These are phyloP conservation scores for Oryza meridionalis DNA, from an alignment of 176 grass and related monocot species.

Conservation along the genomic window DNA sequence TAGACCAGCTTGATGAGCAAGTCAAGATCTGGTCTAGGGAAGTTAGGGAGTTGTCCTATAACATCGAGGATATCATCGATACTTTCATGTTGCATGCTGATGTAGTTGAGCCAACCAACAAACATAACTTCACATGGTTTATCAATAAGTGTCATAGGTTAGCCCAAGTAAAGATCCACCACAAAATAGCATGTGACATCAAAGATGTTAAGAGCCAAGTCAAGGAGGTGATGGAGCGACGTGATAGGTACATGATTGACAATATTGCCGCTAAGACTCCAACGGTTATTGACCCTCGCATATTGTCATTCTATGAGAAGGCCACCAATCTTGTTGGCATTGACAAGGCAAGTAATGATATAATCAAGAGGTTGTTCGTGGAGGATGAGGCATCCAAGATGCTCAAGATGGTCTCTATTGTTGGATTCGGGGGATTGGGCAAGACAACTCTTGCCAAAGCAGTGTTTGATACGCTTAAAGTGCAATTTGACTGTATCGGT, in stretches of 20 bases:
- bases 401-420: not conserved
- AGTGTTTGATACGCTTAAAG: too few species aligned
- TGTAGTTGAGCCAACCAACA: not conserved
- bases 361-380: not conserved
- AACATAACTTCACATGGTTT: not conserved
- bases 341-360: not conserved
- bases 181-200: not conserved
- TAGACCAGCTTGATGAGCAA: not conserved
- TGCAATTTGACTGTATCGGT: not conserved
- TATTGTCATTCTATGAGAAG: not conserved
- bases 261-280: not conserved
- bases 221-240: not conserved
- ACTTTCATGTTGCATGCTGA: not conserved
- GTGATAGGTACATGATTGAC: not conserved
- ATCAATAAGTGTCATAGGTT: not conserved
- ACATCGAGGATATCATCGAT: constrained; percentile 17
- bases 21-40: not conserved
- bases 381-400: not conserved
- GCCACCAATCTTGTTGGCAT: not conserved
- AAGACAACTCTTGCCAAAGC: not conserved
- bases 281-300: not conserved
- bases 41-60: constrained; percentile 13
- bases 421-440: constrained; percentile 4
- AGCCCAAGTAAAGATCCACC: not conserved
- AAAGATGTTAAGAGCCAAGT: not conserved